Base-by-base conservation (phyloP, 164 flowering plant genomes). In the Nelumbo lutea region DNA sequence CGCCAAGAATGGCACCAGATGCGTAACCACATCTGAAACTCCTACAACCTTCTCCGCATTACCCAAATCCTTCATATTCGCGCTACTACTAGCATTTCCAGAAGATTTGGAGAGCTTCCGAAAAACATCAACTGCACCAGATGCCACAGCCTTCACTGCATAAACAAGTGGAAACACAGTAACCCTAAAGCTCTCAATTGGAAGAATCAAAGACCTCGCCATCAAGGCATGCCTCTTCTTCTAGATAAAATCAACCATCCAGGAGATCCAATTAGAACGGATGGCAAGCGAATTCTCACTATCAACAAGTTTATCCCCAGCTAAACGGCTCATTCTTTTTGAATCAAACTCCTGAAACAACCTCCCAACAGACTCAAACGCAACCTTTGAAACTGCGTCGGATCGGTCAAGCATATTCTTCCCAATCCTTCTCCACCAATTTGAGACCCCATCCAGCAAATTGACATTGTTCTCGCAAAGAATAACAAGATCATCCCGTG, bases 221-320 rank as follows among this genome's bases (percentile, higher is more conserved):
- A 89, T 93, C 65, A 92, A 77, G 0, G 88, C 86, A 71, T 74
- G 89, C 71, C 99, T 73, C 80, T 81, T 89, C 83, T 78, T 87
- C 99, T 97, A 96, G 3, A 85, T 90, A 56, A 89, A 87, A 71
- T 88, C 96, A 55, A 88, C 90, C 86, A 83, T 84, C 0, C 84
- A 84, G 0, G 86, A 81, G 61, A 96, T 89, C 99, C 99, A 96
- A 74, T 83, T 87, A 0, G 99, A 93, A 73, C 98, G 65, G 41
- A 93, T 93, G 1, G 98, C 98, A 0, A 93, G 74, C 0, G 98
- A 93, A 75, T 93, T 91, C 79, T 96, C 99, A 59, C 91, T 90
- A 69, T 93, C 97, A 5, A 96, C 91, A 9, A 96, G 85, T 83
- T 96, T 96, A 74, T 96, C 99, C 8, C 99, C 98, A 1, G 99